Evolutionary conservation across 371 early-diverging fungal species (phyloP), one percentile per base, ranked within the genome.

Genomic region (Haplosporangium sp.): DNA sequence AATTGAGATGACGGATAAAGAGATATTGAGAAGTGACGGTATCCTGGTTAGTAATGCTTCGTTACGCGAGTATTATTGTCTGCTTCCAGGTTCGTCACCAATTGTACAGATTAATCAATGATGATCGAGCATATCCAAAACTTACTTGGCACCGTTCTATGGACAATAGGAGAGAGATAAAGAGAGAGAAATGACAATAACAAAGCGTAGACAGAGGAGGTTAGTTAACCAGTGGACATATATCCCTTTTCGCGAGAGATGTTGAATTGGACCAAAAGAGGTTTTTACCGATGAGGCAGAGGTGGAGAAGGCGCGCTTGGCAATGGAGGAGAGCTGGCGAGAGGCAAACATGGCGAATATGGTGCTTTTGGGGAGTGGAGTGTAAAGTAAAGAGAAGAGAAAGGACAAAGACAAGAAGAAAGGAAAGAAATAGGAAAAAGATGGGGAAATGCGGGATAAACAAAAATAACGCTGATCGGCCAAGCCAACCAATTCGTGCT

Each of bases 261-360:
- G 55, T 27, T 27, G 55, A 38, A 37, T 20, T 15, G 63, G 55
- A 8, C 55, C 55, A 55, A 55, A 50, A 50, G 1, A 48, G 44
- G 44, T 44, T 4, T 50, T 65, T 77, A 84, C 84, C 76, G 84
- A 76, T 83, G 77, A 82, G 47, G 76, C 64, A 47, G 86, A 85
- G 53, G 88, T 87, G 77, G 90, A 89, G 88, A 89, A 94, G 72
- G 91, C 84, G 83, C 94, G 93, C 85, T 89, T 89, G 76, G 91
- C 91, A 72, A 74, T 60, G 65, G 75, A 71, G 63, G 81, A 67
- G 74, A 81, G 71, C 74, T 74, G 81, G 61, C 75, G 74, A 27
- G 75, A 64, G 66, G 81, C 72, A 63, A 81, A 74, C 81, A 81
- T 81, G 64, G 61, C 44, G 47, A 35, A 37, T 47, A 44, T 48